Evolutionary conservation across 1,284 basidiomycete genomes (phyloP).

Genomic region (Malassezia restricta): DNA sequence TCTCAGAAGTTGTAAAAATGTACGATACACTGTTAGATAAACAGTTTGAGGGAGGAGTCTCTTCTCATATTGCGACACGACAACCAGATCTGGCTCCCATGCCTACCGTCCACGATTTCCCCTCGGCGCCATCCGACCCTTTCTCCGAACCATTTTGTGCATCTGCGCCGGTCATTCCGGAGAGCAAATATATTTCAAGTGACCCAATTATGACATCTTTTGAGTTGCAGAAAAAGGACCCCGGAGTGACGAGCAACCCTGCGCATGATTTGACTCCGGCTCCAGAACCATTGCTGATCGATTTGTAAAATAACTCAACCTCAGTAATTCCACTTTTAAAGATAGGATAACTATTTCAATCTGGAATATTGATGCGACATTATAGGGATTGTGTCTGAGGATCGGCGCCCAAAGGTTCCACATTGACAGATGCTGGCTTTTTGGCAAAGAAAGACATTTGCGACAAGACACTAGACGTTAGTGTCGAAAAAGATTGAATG

Average conservation of each 20-base stretch:
- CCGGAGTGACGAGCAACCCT: no score
- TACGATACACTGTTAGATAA: conserved; percentile 78
- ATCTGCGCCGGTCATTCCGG: no score
- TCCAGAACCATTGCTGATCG: conserved; percentile 5
- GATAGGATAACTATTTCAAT: no score
- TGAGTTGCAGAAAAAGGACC: no score
- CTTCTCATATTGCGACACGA: neutral
- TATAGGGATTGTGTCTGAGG: no score
- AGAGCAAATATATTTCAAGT: no score
- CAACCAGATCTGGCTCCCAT: no score
- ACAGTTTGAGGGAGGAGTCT: conserved; percentile 51
- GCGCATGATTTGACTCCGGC: neutral
- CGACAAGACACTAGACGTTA: neutral
- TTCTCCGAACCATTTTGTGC: neutral
- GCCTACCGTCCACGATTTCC: neutral
- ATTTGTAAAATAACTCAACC: neutral
- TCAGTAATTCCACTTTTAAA: no score
- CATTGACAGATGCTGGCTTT: neutral
- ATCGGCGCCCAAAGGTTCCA: neutral
- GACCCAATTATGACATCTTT: no score
- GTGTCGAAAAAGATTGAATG: neutral
- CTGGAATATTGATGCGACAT: no score
- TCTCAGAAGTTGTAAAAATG: conserved; percentile 75
- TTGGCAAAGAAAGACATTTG: no score
- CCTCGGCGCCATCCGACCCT: neutral